Evolutionary conservation across 805 yeast species (phyloP).

Genomic region (Pichia phayaonensis): DNA sequence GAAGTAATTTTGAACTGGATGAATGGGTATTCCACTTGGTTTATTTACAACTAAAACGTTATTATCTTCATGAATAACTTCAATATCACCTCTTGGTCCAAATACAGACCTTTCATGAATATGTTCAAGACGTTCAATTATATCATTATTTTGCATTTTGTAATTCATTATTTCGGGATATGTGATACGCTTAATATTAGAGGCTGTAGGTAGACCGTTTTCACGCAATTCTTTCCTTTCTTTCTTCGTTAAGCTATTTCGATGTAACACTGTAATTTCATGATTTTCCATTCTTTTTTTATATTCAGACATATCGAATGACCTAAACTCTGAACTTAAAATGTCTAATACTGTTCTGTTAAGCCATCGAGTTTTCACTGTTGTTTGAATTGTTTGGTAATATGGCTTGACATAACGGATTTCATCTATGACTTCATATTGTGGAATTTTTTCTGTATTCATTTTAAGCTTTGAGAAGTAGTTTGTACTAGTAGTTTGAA

Average conservation of each 20-base stretch:
- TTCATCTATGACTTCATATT: conserved; percentile 25
- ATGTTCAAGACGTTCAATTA: conserved; percentile 21
- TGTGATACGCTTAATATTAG: background rate
- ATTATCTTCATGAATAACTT: conserved; percentile 21
- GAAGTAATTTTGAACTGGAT: conserved; percentile 41
- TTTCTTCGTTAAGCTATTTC: conserved; percentile 13
- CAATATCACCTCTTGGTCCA: background rate
- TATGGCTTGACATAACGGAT: conserved; percentile 37
- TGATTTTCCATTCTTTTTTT: conserved; percentile 13
- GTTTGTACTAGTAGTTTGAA: background rate
- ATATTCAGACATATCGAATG: conserved; percentile 21
- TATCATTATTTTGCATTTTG: conserved; percentile 22
- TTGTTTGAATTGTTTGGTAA: conserved; percentile 28
- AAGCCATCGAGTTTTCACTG: conserved; percentile 41
- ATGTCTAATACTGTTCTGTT: conserved; percentile 32
- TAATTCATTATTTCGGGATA: conserved; percentile 17
- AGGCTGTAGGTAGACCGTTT: background rate
- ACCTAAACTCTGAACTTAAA: conserved; percentile 33
- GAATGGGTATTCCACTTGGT: conserved; percentile 49
- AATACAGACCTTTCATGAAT: conserved; percentile 24
- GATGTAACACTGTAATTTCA: conserved; percentile 16
- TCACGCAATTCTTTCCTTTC: conserved; percentile 6
- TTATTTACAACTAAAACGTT: conserved; percentile 37
- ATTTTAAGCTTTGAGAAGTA: background rate
- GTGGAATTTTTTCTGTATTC: conserved; percentile 8